Evolutionary conservation across 306 rosid genomes (phyloP).

Genomic region (Prunus salicina): DNA sequence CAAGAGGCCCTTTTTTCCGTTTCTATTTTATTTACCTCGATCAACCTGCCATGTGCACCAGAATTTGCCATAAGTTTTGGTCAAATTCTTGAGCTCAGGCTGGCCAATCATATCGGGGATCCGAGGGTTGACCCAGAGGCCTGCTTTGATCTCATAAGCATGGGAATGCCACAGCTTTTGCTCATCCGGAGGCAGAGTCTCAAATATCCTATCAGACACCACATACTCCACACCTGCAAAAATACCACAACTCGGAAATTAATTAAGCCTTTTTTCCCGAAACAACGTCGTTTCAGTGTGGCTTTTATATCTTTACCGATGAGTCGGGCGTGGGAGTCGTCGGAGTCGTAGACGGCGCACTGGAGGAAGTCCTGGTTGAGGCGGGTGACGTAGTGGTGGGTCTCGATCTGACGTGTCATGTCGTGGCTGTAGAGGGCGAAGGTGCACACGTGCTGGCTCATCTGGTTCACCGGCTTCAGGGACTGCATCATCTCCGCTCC

Average conservation of each 20-base stretch:
- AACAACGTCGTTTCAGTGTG: no score
- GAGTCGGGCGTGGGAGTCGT: conserved; percentile 45
- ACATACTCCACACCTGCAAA: conserved; percentile 61
- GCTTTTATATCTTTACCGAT: conserved; percentile 33
- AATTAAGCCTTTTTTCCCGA: background rate
- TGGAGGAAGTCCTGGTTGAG: conserved; percentile 59
- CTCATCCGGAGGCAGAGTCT: conserved; percentile 62
- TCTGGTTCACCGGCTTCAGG: conserved; percentile 58
- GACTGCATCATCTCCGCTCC: conserved; percentile 61
- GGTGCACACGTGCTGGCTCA: conserved; percentile 58
- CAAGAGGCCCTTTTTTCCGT: no score
- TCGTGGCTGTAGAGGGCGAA: conserved; percentile 75
- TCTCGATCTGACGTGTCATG: conserved; percentile 67
- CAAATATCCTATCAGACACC: conserved; percentile 44
- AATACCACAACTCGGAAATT: background rate
- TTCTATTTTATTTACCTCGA: conserved; percentile 44
- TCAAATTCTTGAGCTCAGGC: conserved; percentile 58
- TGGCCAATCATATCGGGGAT: conserved; percentile 61
- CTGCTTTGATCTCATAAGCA: conserved; percentile 80
- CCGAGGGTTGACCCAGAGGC: conserved; percentile 62
- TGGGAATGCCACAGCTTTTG: conserved; percentile 92
- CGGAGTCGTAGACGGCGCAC: conserved; percentile 78
- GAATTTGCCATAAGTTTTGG: conserved; percentile 78
- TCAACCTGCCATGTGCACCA: conserved; percentile 96
- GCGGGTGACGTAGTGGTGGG: conserved; percentile 61